A percentile compares a stretch with the other conserved stretches of the same genome.
phyloP scores from a whole-genome alignment of 148 eudicot species.

The Rhododendron henanense region DNA sequence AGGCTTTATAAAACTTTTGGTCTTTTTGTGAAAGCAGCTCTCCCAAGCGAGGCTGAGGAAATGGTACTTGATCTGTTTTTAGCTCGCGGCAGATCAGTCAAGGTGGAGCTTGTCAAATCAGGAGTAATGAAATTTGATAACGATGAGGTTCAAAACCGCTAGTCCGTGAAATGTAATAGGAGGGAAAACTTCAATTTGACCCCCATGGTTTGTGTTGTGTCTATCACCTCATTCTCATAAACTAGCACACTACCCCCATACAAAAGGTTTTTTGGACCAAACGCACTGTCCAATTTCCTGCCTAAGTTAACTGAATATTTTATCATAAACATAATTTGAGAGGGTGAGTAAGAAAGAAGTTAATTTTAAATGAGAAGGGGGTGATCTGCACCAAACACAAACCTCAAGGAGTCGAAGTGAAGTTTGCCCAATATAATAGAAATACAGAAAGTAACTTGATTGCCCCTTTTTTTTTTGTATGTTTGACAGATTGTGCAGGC shows the following conservation, averaged over 20 bases:
- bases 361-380: background rate
- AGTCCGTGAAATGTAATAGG: background rate
- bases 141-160: slow-evolving; percentile 49
- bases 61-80: slow-evolving; percentile 70
- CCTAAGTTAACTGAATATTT: background rate
- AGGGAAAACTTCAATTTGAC: background rate
- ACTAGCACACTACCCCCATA: background rate
- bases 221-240: background rate
- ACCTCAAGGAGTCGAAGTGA: background rate
- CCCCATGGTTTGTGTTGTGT: background rate
- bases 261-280: background rate
- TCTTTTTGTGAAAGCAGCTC: slow-evolving; percentile 60
- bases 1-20: slow-evolving; percentile 71
- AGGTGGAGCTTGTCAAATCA: slow-evolving; percentile 58
- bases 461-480: background rate
- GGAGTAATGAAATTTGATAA: slow-evolving; percentile 46
- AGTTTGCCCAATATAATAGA: background rate
- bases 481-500: slow-evolving; percentile 63
- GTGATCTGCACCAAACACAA: background rate
- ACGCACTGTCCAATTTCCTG: background rate
- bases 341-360: background rate
- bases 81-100: slow-evolving; percentile 75
- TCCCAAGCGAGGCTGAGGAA: slow-evolving; percentile 67
- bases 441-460: background rate
- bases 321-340: background rate